Evolutionary conservation across 768 basidiomycete species (phyloP), one percentile per base, ranked within the genome.

Genomic region (Lyophyllum decastes): DNA sequence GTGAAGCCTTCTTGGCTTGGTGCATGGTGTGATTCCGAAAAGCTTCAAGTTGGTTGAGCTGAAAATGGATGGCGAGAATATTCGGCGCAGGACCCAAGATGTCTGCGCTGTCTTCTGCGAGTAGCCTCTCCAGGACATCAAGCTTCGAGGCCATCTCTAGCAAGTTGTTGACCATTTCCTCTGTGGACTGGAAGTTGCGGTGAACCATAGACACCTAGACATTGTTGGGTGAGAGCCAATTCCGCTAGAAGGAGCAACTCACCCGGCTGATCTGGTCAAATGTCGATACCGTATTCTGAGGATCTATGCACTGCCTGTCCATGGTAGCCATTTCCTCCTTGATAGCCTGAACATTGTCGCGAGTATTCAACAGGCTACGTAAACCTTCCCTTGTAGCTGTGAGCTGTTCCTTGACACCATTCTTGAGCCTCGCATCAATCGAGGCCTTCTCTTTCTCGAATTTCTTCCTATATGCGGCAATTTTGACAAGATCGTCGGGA

Each of bases 191-290:
- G 64, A 98, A 95, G 69, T 96, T 95, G 8, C 95, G 84, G 71
- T 98, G 96, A 2, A 98, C 91, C 78, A 91, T 86, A 5, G 96
- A 98, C 2, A 97, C 95, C 95, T 98, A 55, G 2, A 33, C n/a
- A 52, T 43, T 22, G 49, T 45, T 25, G 55, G 25, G 49, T 59
- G 34, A 22, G 27, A 27, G 8, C n/a, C n/a, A 41, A 34, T 44
- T 11, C 2, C 9, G 5, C 47, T 38, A 5, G 33, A 1, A 40
- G n/a, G 14, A 22, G 24, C 8, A 24, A 78, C 88, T 55, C 67
- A 97, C 96, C 73, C 95, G 82, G 68, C 91, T 92, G 68, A 98
- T 97, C 75, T 97, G 95, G 76, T 94, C 94, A 71, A 96, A 98
- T 10, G 92, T 98, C 26, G 88, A 80, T 10, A 94, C 90, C 16